A percentile compares a stretch with the other conserved stretches of the same genome.
Conservation (phyloP, 495 filamentous ascomycete species). For the Neurospora tetrasperma region DNA sequence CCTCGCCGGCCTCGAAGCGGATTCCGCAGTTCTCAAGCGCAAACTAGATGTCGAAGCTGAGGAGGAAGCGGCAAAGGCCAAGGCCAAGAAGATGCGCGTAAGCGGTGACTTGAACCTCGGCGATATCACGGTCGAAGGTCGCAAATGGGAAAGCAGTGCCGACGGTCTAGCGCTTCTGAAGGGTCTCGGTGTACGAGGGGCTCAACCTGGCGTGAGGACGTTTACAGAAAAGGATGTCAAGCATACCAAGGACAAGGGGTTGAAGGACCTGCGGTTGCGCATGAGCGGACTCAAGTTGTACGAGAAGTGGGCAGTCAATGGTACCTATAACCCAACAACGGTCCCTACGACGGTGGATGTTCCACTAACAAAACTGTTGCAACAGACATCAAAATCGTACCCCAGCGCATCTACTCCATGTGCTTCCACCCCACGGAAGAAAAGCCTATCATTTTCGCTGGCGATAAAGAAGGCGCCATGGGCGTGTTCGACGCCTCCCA, state of each 20-base stretch:
- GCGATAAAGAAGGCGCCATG: slow-evolving; percentile 88
- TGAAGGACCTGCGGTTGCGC: slow-evolving; percentile 66
- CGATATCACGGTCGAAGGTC: slow-evolving; percentile 71
- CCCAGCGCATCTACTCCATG: slow-evolving; percentile 79
- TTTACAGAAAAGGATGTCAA: slow-evolving; percentile 74
- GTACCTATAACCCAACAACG: slow-evolving; percentile 31
- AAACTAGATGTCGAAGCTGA: slow-evolving; percentile 68
- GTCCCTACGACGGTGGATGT: neutral
- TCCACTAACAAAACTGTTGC: slow-evolving; percentile 9
- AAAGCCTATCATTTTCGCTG: slow-evolving; percentile 87
- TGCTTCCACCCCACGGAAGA: slow-evolving; percentile 78
- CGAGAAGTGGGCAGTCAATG: slow-evolving; percentile 67
- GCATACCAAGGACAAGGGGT: slow-evolving; percentile 63
- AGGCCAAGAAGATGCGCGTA: slow-evolving; percentile 60
- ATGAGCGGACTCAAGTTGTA: slow-evolving; percentile 76
- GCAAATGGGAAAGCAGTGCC: slow-evolving; percentile 42
- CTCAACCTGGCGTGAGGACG: slow-evolving; percentile 67
- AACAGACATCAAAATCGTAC: slow-evolving; percentile 82
- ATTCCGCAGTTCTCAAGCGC: slow-evolving; percentile 65
- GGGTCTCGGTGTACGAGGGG: slow-evolving; percentile 46
- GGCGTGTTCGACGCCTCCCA: slow-evolving; percentile 91
- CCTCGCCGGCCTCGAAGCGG: slow-evolving; percentile 39
- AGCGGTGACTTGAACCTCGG: slow-evolving; percentile 61
- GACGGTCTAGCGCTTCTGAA: slow-evolving; percentile 32
- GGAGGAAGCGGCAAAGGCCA: slow-evolving; percentile 47